Base-by-base conservation (phyloP, 441 rosid species). In the Aquilaria agallochum region DNA sequence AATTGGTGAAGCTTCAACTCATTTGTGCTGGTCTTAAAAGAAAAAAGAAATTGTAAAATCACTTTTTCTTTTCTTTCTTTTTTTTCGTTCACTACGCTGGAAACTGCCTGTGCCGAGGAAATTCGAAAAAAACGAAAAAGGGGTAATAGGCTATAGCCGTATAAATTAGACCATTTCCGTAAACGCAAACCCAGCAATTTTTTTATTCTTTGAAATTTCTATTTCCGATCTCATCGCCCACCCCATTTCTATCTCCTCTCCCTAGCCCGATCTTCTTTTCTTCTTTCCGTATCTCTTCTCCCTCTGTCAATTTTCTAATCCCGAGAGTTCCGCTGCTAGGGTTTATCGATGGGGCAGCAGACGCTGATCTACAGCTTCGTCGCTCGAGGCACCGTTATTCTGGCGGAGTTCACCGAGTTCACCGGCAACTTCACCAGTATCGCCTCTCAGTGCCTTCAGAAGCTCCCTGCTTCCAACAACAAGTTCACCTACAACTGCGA, bases 381-480 rank as follows among this genome's bases (percentile, higher is more conserved):
- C 58, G 95, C 98, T 34, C 81, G 95, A 2, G 98, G 98, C 40
- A 87, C 90, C 72, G 92, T 87, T 72, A 69, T 89, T 65, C 84
- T 92, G 46, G 81, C 83, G 8, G 98, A 89, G 31, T 89, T 15
- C 33, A 53, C 56, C 9, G 56, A 53, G 31, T 53, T 87, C 64
- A 88, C 78, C 8, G 98, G 98, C 3, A 92, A 92, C 76, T 92
- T 92, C 79, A 90, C 94, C 3, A 71, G 84, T 76, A 72, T 92
- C 62, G 98, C 98, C 11, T 65, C 88, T 47, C 98, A 92, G 57
- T 90, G 97, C 70, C 98, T 92, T 60, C 90, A 88, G 63, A 92
- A 92, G 65, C 91, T 92, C 36, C 98, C 98, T 1, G 66, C 90
- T n/a, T 80, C 92, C 34, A 88, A 82, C 72, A 92, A 92, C 76